Percentiles rank a stretch among this genome's conserved stretches.
Conservation (phyloP, 2,329 filamentous ascomycete species). For the Monilinia vaccinii-corymbosi region DNA sequence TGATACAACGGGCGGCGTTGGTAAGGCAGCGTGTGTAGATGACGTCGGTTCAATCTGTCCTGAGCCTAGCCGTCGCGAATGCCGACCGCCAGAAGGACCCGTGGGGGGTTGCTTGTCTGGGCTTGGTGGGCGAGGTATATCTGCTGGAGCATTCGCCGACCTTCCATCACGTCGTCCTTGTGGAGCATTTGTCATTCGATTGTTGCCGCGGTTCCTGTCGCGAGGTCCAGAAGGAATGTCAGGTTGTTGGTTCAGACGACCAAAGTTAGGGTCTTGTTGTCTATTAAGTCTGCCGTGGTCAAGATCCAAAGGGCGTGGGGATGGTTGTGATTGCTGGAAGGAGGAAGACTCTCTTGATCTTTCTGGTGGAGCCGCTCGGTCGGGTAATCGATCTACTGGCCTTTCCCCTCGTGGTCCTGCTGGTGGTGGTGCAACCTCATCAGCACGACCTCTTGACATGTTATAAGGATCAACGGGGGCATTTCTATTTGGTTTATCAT, state of each 20-base stretch:
- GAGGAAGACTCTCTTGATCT: constrained; percentile 29
- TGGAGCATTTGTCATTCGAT: constrained; percentile 16
- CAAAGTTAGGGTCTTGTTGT: constrained; percentile 51
- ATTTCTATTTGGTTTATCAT: constrained; percentile 23
- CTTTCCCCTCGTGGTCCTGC: constrained; percentile 32
- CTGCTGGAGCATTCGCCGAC: constrained; percentile 10
- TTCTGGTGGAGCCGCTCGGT: constrained; percentile 32
- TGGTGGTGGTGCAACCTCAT: constrained; percentile 25
- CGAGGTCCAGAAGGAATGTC: constrained; percentile 48
- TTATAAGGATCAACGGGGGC: constrained; percentile 15
- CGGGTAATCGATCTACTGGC: constrained; percentile 37
- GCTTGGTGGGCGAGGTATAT: constrained; percentile 25
- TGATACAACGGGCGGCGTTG: constrained; percentile 25
- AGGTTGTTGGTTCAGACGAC: constrained; percentile 46
- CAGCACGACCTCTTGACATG: constrained; percentile 18
- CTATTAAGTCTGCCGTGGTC: constrained; percentile 40
- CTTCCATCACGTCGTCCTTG: constrained; percentile 20
- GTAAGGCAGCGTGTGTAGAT: constrained; percentile 17
- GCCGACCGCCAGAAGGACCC: constrained; percentile 27
- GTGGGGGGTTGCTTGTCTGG: constrained; percentile 30
- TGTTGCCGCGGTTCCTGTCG: constrained; percentile 36
- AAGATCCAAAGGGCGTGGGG: constrained; percentile 34
- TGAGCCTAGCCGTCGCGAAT: constrained; percentile 20
- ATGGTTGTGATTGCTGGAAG: constrained; percentile 32
- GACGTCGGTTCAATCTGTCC: constrained; percentile 22